Base-by-base conservation (phyloP, 179 eudicot species). In the Carnegiea gigantea region DNA sequence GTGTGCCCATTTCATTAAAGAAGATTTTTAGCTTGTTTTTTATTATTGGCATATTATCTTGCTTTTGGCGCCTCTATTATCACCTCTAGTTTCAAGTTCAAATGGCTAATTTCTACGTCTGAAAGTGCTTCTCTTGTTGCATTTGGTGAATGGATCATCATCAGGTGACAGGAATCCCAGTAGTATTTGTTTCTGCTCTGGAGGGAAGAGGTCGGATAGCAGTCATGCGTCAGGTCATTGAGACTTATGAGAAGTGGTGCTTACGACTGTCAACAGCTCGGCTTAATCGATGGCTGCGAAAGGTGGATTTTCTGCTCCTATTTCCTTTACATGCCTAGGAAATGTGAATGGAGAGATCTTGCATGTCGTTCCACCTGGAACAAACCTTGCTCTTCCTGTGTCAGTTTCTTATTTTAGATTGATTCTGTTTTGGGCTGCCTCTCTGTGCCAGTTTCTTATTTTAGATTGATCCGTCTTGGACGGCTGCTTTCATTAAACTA, bases 211-310 rank as follows among this genome's bases (percentile, higher is more conserved):
- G 99, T 17, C 91, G 95, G 73, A 73, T 83, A 68, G 88, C 90
- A 84, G 87, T 94, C 78, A 92, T 93, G 97, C 87, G 78, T 74
- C 92, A 96, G 83, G 92, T 94, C 60, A 83, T 91, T 49, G 90
- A 88, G 57, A 96, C 98, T 46, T 96, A 94, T 57, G 95, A 93
- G 77, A 96, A 90, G 83, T 96, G 99, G 99, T 92, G 99, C 81
- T 75, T 86, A 70, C 91, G 99, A 85, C 83, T 96, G 83, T 78
- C 99, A 43, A 96, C 99, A 70, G 91, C 98, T 73, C 91, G 93
- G 82, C 96, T 96, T 24, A 96, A 96, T 85, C 94, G 97, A 64
- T 96, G 99, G 97, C 84, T 96, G 80, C 90, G 86, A 53, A 96
- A 96, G 99, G 99, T 96, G 59, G 70, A 79, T 82, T 73, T 46